Conservation (phyloP, 1,139 yeast species). For the Hyphopichia pseudoburtonii region DNA sequence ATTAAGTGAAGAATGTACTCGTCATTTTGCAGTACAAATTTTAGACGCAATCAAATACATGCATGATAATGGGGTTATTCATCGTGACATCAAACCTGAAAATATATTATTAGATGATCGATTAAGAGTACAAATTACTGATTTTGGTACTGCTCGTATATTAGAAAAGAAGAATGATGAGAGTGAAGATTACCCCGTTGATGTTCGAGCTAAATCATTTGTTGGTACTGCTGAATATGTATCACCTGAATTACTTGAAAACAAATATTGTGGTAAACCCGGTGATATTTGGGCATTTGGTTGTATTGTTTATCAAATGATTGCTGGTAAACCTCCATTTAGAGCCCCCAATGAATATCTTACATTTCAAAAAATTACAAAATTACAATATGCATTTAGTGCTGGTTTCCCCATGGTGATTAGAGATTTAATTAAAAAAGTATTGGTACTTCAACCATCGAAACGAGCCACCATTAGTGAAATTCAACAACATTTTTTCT, state of each 20-base stretch:
- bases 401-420: slow-evolving; percentile 50
- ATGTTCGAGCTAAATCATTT: slow-evolving; percentile 63
- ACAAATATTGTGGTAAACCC: slow-evolving; percentile 70
- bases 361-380: slow-evolving; percentile 53
- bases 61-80: slow-evolving; percentile 77
- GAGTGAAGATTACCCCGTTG: slow-evolving; percentile 43
- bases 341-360: slow-evolving; percentile 74
- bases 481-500: slow-evolving; percentile 64
- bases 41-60: slow-evolving; percentile 66
- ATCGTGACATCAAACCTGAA: slow-evolving; percentile 78
- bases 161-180: slow-evolving; percentile 45
- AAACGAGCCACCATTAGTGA: slow-evolving; percentile 38
- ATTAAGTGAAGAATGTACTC: slow-evolving; percentile 72
- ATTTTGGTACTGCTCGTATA: slow-evolving; percentile 77
- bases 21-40: slow-evolving; percentile 66
- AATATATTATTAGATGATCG: slow-evolving; percentile 66
- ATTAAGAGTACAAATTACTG: slow-evolving; percentile 70
- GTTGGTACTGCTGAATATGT: slow-evolving; percentile 88
- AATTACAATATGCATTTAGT: slow-evolving; percentile 65
- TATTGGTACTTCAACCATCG: slow-evolving; percentile 46
- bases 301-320: slow-evolving; percentile 72
- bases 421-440: slow-evolving; percentile 47
- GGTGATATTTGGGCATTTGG: slow-evolving; percentile 86
- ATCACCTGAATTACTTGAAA: slow-evolving; percentile 70
- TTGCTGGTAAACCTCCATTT: slow-evolving; percentile 78